A percentile compares a stretch with the other conserved stretches of the same genome.
phyloP scores from a whole-genome alignment of 495 filamentous ascomycete species.

The Lepidopterella palustris region DNA sequence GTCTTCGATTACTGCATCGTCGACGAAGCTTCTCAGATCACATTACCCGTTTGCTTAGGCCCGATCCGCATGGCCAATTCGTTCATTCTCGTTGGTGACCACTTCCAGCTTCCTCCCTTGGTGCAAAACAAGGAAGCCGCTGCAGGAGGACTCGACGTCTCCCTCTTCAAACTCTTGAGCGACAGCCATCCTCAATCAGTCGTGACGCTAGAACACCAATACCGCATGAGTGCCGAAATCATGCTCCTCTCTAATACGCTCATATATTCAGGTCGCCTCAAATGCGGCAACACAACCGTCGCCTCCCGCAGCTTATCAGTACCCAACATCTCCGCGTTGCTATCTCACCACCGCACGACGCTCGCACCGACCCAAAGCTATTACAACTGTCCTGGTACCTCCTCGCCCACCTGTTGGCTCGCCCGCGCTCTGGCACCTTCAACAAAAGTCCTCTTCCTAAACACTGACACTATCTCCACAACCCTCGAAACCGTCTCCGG shows the following conservation, averaged over 20 bases:
- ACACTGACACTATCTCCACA: slow-evolving; percentile 69
- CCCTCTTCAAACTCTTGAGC: slow-evolving; percentile 86
- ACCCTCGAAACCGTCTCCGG: slow-evolving; percentile 60
- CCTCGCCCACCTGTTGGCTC: slow-evolving; percentile 66
- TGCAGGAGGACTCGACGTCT: slow-evolving; percentile 81
- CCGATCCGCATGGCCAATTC: slow-evolving; percentile 90
- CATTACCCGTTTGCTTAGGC: slow-evolving; percentile 84
- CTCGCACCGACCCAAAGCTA: slow-evolving; percentile 16
- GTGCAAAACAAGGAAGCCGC: slow-evolving; percentile 87
- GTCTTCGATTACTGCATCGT: slow-evolving; percentile 98
- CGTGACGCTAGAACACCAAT: slow-evolving; percentile 88
- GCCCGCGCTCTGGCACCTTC: slow-evolving; percentile 62
- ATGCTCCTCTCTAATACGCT: slow-evolving; percentile 90
- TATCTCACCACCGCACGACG: slow-evolving; percentile 42
- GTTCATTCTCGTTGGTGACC: slow-evolving; percentile 93
- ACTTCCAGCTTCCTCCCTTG: slow-evolving; percentile 88
- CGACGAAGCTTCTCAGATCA: slow-evolving; percentile 96
- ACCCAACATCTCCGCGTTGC: slow-evolving; percentile 47
- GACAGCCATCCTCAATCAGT: slow-evolving; percentile 81
- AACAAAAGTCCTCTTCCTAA: slow-evolving; percentile 72
- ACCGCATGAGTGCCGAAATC: slow-evolving; percentile 95
- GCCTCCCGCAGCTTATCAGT: slow-evolving; percentile 56
- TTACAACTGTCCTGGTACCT: slow-evolving; percentile 48
- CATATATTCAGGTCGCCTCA: slow-evolving; percentile 82
- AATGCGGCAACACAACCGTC: slow-evolving; percentile 75